phyloP scores from a whole-genome alignment of 1,284 basidiomycete species.

The Abortiporus biennis region DNA sequence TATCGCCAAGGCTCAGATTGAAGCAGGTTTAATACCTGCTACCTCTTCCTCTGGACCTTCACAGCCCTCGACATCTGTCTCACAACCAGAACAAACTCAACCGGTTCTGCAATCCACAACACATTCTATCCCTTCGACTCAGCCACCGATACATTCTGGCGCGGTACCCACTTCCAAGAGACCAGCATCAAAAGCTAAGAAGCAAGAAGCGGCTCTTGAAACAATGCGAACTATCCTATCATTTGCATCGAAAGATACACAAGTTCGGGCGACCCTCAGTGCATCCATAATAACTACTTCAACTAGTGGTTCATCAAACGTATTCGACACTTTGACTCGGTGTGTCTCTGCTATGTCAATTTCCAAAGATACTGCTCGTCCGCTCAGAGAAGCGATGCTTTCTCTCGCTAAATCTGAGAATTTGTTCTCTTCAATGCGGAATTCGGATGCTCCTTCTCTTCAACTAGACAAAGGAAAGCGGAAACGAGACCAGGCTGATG shows the following conservation, averaged over 20 bases:
- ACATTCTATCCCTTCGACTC: neutral
- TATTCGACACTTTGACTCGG: slow-evolving; percentile 48
- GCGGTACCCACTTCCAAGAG: neutral
- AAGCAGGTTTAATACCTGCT: slow-evolving; percentile 22
- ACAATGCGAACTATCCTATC: slow-evolving; percentile 59
- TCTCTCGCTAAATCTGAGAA: slow-evolving; percentile 55
- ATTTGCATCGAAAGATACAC: slow-evolving; percentile 47
- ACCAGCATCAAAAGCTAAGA: slow-evolving; percentile 14
- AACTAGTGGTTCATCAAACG: slow-evolving; percentile 31
- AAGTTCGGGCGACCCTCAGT: slow-evolving; percentile 46
- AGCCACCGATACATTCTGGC: too few relatives aligned
- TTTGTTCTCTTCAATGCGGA: slow-evolving; percentile 57
- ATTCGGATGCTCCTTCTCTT: slow-evolving; percentile 51
- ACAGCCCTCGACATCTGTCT: neutral
- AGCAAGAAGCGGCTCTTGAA: slow-evolving; percentile 48
- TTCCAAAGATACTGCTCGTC: slow-evolving; percentile 42
- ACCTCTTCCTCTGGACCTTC: neutral
- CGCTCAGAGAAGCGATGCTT: slow-evolving; percentile 53
- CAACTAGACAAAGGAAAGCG: slow-evolving; percentile 62
- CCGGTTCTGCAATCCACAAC: too few relatives aligned
- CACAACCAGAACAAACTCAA: neutral
- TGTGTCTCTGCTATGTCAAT: slow-evolving; percentile 43
- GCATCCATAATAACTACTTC: slow-evolving; percentile 41
- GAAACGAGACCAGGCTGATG: slow-evolving; percentile 54
- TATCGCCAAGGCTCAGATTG: slow-evolving; percentile 55